Evolutionary conservation across 164 flowering plant species (phyloP).

Genomic region (Annona cherimola): DNA sequence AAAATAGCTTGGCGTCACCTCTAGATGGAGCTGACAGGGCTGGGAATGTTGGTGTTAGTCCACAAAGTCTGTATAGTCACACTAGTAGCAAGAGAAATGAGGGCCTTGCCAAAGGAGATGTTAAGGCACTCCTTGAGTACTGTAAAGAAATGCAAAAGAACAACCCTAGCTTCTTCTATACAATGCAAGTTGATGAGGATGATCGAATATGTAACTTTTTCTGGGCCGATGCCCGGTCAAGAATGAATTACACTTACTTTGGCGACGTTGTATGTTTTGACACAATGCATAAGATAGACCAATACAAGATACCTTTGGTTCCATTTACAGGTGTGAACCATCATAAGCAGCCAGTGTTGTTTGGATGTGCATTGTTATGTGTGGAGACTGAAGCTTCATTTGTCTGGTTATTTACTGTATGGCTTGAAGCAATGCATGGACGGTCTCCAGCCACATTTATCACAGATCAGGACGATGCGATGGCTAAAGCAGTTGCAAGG

Average conservation of each 20-base stretch:
- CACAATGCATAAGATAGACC: conserved; percentile 3
- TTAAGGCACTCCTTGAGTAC: conserved; percentile 8
- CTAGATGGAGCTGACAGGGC: neutral
- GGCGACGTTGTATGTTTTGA: conserved; percentile 10
- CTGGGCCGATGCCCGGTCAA: conserved; percentile 12
- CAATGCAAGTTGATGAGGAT: conserved; percentile 9
- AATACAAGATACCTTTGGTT: conserved; percentile 9
- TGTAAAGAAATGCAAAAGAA: conserved; percentile 10
- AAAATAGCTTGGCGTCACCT: neutral
- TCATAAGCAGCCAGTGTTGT: conserved; percentile 11
- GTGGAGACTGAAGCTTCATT: conserved; percentile 12
- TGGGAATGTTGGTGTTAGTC: neutral
- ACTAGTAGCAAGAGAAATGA: neutral
- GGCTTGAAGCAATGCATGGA: conserved; percentile 11
- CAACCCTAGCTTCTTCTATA: conserved; percentile 12
- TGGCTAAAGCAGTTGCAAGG: conserved; percentile 6
- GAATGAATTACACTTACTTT: conserved; percentile 11
- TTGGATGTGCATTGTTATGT: conserved; percentile 9
- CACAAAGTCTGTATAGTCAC: neutral
- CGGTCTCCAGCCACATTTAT: conserved; percentile 4
- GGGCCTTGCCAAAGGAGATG: conserved; percentile 6
- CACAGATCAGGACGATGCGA: conserved; percentile 7
- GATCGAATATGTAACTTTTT: conserved; percentile 4
- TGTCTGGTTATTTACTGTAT: conserved; percentile 13
- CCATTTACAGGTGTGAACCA: conserved; percentile 11